phyloP scores from a whole-genome alignment of 2,329 filamentous ascomycete genomes.

The Fusarium agapanthi region DNA sequence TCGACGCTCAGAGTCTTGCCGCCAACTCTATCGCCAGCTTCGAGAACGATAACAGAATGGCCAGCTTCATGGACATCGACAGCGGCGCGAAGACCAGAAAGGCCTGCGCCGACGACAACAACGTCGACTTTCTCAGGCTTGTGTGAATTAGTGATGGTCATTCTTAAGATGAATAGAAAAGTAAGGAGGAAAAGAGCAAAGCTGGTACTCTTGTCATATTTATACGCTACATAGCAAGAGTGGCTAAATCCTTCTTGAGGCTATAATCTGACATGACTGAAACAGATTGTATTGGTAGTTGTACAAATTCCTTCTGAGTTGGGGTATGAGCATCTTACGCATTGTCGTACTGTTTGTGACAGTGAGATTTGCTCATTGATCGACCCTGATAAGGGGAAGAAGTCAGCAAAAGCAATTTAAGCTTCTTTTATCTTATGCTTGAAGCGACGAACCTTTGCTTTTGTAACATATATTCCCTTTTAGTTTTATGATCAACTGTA shows the following conservation, averaged over 20 bases:
- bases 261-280: slow-evolving; percentile 20
- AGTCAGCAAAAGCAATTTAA: background rate
- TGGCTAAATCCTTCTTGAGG: background rate
- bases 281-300: background rate
- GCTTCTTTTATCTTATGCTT: background rate
- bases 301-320: background rate
- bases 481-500: too few relatives aligned
- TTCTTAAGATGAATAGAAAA: background rate
- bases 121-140: slow-evolving; percentile 14
- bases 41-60: slow-evolving; percentile 53
- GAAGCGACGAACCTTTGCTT: background rate
- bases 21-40: slow-evolving; percentile 58
- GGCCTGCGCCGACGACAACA: slow-evolving; percentile 40
- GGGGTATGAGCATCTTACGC: background rate
- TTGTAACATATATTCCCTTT: background rate
- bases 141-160: background rate
- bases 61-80: slow-evolving; percentile 46
- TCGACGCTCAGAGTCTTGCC: slow-evolving; percentile 50
- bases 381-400: background rate
- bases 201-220: background rate
- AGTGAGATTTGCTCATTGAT: slow-evolving; percentile 1
- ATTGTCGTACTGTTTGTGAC: background rate
- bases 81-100: slow-evolving; percentile 49
- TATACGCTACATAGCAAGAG: background rate
- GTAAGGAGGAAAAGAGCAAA: background rate